Conservation (phyloP, 2,329 filamentous ascomycete species). For the Sarocladiaceae sp. region DNA sequence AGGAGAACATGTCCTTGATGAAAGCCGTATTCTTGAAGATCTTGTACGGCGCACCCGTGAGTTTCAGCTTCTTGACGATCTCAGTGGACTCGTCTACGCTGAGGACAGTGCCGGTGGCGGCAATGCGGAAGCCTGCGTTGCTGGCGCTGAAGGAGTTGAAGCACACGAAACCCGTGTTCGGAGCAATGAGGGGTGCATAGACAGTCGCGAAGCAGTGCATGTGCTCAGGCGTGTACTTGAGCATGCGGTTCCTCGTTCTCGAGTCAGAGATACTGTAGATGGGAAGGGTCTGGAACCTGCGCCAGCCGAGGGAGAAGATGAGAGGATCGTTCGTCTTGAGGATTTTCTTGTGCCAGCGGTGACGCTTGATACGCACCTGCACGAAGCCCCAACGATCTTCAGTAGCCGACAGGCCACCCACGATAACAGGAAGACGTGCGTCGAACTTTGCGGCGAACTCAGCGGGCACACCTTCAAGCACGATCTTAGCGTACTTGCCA, state of each 20-base stretch:
- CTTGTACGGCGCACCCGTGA: conserved; percentile 90
- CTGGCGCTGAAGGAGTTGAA: conserved; percentile 77
- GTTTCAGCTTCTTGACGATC: conserved; percentile 98
- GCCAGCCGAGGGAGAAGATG: conserved; percentile 95
- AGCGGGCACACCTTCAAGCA: conserved; percentile 80
- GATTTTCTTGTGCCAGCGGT: conserved; percentile 99
- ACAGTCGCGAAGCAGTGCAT: conserved; percentile 98
- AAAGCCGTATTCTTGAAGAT: conserved; percentile 99
- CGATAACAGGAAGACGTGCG: conserved; percentile 72
- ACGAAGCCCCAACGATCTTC: conserved; percentile 95
- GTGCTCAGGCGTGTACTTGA: conserved; percentile 98
- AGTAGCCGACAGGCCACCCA: conserved; percentile 87
- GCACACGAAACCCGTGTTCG: conserved; percentile 92
- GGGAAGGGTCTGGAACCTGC: conserved; percentile 85
- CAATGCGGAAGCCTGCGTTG: conserved; percentile 86
- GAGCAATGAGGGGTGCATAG: conserved; percentile 89
- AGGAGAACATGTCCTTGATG: conserved; percentile 97
- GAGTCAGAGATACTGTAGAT: conserved; percentile 95
- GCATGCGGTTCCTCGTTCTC: conserved; percentile 88
- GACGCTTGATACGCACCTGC: conserved; percentile 92
- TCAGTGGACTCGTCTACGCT: conserved; percentile 93
- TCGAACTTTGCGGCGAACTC: conserved; percentile 85
- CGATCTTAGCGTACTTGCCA: conserved; percentile 87
- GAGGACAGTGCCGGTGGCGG: conserved; percentile 87
- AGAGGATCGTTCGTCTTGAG: conserved; percentile 96